phyloP scores from a whole-genome alignment of 2,329 filamentous ascomycete species.

The Stemphylium beticola region DNA sequence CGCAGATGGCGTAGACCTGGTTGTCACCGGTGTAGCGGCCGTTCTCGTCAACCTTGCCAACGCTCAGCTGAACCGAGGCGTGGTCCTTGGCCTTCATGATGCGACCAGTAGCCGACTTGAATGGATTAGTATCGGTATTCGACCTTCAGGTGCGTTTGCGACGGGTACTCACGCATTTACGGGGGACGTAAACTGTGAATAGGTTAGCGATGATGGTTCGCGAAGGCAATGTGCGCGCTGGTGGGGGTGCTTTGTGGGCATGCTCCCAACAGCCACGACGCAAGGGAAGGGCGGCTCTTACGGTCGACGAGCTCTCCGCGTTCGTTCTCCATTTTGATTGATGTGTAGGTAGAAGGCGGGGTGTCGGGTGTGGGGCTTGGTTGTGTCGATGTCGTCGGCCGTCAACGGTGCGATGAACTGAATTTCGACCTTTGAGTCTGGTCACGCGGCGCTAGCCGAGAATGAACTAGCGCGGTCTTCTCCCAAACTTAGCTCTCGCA shows the following conservation, averaged over 20 bases:
- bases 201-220: conserved; percentile 22
- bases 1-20: conserved; percentile 96
- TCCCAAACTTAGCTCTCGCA: not conserved
- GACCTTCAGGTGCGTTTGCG: conserved; percentile 5
- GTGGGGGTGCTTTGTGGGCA: not conserved
- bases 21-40: conserved; percentile 96
- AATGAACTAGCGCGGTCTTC: not conserved
- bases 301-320: conserved; percentile 98
- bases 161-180: conserved; percentile 51
- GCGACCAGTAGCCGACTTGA: conserved; percentile 65
- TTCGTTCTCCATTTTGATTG: conserved; percentile 96
- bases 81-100: conserved; percentile 99
- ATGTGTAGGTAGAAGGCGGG: conserved; percentile 36
- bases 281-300: conserved; percentile 19
- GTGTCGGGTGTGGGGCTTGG: conserved; percentile 33
- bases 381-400: conserved; percentile 32
- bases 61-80: conserved; percentile 94
- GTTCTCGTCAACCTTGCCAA: conserved; percentile 99
- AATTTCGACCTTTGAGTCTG: conserved; percentile 25
- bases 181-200: conserved; percentile 39
- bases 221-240: conserved; percentile 57
- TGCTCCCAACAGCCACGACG: not conserved
- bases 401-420: conserved; percentile 16
- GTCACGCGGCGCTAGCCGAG: not conserved
- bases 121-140: conserved; percentile 29